phyloP scores from a whole-genome alignment of 352 stramenopile species.

The Pythium periplocum region DNA sequence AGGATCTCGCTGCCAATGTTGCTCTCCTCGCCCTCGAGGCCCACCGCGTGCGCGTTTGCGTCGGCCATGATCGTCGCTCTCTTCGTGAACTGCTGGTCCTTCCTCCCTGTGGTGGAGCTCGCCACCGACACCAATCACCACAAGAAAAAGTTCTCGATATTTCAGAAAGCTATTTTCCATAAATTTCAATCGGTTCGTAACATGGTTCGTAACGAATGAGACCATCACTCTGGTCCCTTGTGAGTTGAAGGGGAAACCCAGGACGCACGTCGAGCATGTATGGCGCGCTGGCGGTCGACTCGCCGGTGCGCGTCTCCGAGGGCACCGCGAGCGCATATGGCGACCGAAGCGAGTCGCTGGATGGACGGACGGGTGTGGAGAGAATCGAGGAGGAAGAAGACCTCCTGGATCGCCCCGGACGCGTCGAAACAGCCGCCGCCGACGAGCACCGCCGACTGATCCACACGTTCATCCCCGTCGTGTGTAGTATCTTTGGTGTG shows the following conservation, averaged over 20 bases:
- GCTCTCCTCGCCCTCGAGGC: conserved; percentile 34
- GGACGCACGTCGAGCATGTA: conserved; percentile 7
- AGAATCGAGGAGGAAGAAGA: neutral
- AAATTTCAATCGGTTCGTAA: too few relatives aligned
- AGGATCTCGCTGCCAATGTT: conserved; percentile 60
- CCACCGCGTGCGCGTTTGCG: conserved; percentile 10
- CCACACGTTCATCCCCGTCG: conserved; percentile 38
- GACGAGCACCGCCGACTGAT: conserved; percentile 8
- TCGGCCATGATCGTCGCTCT: conserved; percentile 14
- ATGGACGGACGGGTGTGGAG: neutral
- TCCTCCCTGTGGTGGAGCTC: neutral
- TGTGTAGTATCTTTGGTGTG: conserved; percentile 49
- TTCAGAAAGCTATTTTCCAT: neutral
- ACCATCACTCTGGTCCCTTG: neutral
- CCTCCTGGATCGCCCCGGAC: conserved; percentile 13
- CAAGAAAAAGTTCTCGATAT: conserved; percentile 6
- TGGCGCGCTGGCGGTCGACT: conserved; percentile 4
- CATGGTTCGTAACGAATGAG: neutral
- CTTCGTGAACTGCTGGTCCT: conserved; percentile 1
- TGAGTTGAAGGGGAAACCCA: neutral
- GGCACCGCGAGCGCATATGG: neutral
- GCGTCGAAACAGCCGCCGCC: conserved; percentile 19
- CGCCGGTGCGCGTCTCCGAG: neutral
- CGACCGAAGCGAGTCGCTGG: neutral
- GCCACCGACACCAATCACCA: conserved; percentile 1